Evolutionary conservation across 2,329 filamentous ascomycete genomes (phyloP).

Genomic region (Leptodontidium sp.): DNA sequence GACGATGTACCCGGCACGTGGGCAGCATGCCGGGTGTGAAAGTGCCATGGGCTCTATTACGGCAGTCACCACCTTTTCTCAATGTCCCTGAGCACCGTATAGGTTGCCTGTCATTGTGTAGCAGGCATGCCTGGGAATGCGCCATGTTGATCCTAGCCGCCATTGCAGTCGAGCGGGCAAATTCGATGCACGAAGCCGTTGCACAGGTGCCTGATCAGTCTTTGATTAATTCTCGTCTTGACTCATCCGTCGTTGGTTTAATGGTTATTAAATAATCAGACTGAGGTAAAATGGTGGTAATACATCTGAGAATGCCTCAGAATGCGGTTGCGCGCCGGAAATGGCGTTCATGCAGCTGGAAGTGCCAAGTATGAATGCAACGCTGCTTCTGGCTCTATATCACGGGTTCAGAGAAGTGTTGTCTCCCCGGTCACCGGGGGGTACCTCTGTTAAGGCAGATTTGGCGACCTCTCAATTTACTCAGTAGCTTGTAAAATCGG

Average conservation of each 20-base stretch:
- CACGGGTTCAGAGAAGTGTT: too few relatives aligned
- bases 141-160: not conserved
- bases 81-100: conserved; percentile 24
- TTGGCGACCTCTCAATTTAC: too few relatives aligned
- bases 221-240: not conserved
- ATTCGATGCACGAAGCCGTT: not conserved
- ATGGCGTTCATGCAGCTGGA: too few relatives aligned
- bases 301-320: too few relatives aligned
- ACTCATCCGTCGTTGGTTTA: not conserved
- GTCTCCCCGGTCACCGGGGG: too few relatives aligned
- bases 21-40: conserved; percentile 24
- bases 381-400: too few relatives aligned
- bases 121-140: conserved; percentile 22
- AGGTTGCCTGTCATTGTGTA: conserved; percentile 19
- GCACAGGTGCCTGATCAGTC: not conserved
- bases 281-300: too few relatives aligned
- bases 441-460: too few relatives aligned
- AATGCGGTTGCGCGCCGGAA: too few relatives aligned
- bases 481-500: too few relatives aligned
- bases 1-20: conserved; percentile 27
- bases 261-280: not conserved
- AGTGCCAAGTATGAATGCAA: too few relatives aligned
- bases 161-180: not conserved
- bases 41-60: conserved; percentile 22
- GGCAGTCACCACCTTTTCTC: conserved; percentile 23